Percentiles rank a stretch among this genome's conserved stretches.
Conservation (phyloP, 495 filamentous ascomycete species). For the Neurospora sp. region DNA sequence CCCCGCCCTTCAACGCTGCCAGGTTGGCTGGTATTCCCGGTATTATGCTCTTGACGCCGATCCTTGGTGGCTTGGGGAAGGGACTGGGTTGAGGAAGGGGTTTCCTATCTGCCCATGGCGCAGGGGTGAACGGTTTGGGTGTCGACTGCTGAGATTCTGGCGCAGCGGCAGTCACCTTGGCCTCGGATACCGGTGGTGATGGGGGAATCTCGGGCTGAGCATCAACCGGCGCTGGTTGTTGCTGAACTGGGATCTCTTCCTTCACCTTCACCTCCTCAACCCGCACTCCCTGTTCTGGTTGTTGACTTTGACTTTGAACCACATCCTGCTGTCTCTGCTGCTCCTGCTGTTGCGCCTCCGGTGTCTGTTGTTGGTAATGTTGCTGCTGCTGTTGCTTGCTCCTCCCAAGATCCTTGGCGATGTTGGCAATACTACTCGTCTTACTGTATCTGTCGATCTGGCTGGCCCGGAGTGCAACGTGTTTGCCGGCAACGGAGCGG, state of each 20-base stretch:
- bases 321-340: neutral
- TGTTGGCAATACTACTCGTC: slow-evolving; percentile 65
- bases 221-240: neutral
- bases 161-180: neutral
- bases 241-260: neutral
- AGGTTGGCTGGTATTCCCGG: neutral
- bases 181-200: slow-evolving; percentile 1
- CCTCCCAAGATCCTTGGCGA: slow-evolving; percentile 29
- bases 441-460: slow-evolving; percentile 71
- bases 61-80: neutral
- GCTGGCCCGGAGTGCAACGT: slow-evolving; percentile 62
- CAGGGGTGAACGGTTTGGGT: slow-evolving; percentile 3
- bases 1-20: neutral
- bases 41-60: neutral
- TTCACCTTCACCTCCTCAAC: neutral
- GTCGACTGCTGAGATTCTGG: neutral
- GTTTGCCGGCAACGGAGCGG: slow-evolving; percentile 65
- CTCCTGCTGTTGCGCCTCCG: neutral
- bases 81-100: neutral
- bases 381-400: neutral
- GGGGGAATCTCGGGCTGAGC: slow-evolving; percentile 1
- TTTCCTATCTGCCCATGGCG: slow-evolving; percentile 12
- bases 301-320: neutral
- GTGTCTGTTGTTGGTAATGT: neutral
- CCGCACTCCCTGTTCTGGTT: neutral